Base-by-base conservation (phyloP, 768 basidiomycete genomes). In the Chalciporus chontae region DNA sequence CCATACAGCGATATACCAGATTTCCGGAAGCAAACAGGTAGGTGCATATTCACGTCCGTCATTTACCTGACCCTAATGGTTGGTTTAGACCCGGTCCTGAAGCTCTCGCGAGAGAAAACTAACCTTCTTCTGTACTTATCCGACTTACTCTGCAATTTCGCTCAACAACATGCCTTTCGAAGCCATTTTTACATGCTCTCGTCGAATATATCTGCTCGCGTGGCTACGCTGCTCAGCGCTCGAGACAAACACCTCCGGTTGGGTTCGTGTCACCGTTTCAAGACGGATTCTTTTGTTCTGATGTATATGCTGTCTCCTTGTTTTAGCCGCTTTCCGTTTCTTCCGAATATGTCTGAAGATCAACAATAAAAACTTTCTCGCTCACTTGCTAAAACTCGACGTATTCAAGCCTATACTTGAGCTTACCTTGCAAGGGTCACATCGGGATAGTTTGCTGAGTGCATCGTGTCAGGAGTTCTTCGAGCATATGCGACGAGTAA, bases 381-480 rank as follows among this genome's bases (percentile, higher is more conserved):
- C 71, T 36, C 85, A 91, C 63, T 73, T 97, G 48, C 80, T 85
- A 65, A 94, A 95, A 71, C 76, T 88, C 55, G 91, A 94, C 61
- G 73, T 94, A 23, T 71, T 97, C 56, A 79, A 81, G 56, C 88
- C 93, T 2, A 82, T 97, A 47, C 72, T 97, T 49, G 85, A 91
- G 52, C 72, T 96, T 52, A 86, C 91, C n/a, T 63, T 86, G 24
- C 79, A 81, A 53, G 94, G 96, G 69, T 87, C 88, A 29, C 73
- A 77, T 46, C 77, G 90, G 50, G 96, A 99, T 67, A 99, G 94
- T 70, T 77, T 99, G 53, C 73, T 99, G 47, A 90, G 87, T 59
- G 94, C 93, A 60, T 91, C 94, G 34, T 97, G 93, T 74, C 87
- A 96, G 67, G 96, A 98, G 66, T 88, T 90, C 55, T 94, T 98